These are phyloP conservation scores for Colletotrichum acutatum DNA, from an alignment of 2,329 filamentous ascomycete genomes.

Conservation along the genomic window DNA sequence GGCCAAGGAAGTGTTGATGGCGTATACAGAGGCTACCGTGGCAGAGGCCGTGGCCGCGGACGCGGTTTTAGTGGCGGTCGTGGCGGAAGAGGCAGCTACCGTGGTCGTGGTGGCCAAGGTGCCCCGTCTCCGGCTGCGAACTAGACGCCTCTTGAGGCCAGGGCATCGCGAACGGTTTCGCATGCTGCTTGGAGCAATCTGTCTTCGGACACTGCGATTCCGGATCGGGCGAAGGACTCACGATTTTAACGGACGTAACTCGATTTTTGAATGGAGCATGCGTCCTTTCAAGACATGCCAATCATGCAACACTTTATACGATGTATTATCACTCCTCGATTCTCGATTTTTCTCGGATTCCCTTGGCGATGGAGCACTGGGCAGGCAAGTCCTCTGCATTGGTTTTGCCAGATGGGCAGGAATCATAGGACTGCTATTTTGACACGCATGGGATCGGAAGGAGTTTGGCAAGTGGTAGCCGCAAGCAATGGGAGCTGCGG, in stretches of 20 bases:
- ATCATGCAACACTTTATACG: slow-evolving; percentile 23
- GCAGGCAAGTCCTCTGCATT: slow-evolving; percentile 17
- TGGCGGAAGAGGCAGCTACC: slow-evolving; percentile 45
- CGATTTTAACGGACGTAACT: slow-evolving; percentile 7
- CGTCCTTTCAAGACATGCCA: slow-evolving; percentile 5
- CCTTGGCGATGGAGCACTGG: slow-evolving; percentile 30
- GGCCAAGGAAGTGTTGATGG: slow-evolving; percentile 95
- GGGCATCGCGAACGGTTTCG: not conserved
- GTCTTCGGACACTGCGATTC: not conserved
- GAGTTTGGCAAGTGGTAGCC: slow-evolving; percentile 35
- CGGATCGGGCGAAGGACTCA: not conserved
- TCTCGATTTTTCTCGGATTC: slow-evolving; percentile 33
- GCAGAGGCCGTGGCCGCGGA: slow-evolving; percentile 80
- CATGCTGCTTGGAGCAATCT: not conserved
- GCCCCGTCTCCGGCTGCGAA: slow-evolving; percentile 15
- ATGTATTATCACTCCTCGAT: slow-evolving; percentile 33
- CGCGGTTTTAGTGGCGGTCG: slow-evolving; percentile 58
- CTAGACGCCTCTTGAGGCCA: slow-evolving; percentile 1
- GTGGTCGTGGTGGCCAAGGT: slow-evolving; percentile 45
- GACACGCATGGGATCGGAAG: slow-evolving; percentile 34
- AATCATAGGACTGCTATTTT: slow-evolving; percentile 34
- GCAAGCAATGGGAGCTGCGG: slow-evolving; percentile 21
- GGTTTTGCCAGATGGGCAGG: slow-evolving; percentile 29
- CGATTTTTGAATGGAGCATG: slow-evolving; percentile 3
- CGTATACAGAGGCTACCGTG: slow-evolving; percentile 79